Evolutionary conservation across 2,329 filamentous ascomycete genomes (phyloP).

Genomic region (Penicillium sp.): DNA sequence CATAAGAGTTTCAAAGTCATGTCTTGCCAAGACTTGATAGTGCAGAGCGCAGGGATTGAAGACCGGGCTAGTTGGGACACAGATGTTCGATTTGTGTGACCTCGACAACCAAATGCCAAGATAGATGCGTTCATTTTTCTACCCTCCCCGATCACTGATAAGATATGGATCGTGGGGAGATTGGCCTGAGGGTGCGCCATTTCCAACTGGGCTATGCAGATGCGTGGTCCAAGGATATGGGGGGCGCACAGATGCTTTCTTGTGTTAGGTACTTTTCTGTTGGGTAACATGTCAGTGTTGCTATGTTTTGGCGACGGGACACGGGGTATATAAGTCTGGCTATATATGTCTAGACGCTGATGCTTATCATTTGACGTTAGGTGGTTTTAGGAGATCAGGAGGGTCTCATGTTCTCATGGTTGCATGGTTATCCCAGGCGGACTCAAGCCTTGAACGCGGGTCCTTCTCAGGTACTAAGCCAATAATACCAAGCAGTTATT

Average conservation of each 20-base stretch:
- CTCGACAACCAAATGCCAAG: background rate
- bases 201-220: slow-evolving; percentile 3
- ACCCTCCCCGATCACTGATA: background rate
- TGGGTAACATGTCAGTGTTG: slow-evolving; percentile 5
- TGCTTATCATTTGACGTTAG: background rate
- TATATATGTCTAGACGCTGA: background rate
- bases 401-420: background rate
- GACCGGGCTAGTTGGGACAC: slow-evolving; percentile 1
- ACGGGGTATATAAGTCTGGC: background rate
- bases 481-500: slow-evolving; percentile 3
- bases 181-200: background rate
- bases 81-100: slow-evolving; percentile 4
- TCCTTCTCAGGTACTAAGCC: slow-evolving; percentile 2
- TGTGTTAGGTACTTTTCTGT: slow-evolving; percentile 4
- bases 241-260: background rate
- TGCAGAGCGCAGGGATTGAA: slow-evolving; percentile 4
- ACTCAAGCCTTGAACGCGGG: slow-evolving; percentile 1
- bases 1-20: slow-evolving; percentile 4
- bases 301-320: background rate
- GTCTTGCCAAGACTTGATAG: slow-evolving; percentile 10
- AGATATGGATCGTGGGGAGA: slow-evolving; percentile 4
- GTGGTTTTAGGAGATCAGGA: background rate
- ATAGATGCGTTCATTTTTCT: background rate
- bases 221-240: slow-evolving; percentile 4
- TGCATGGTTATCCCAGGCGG: slow-evolving; percentile 1